These are phyloP conservation scores for Acanthamoeba royreba DNA, from an alignment of 208 protist species.

Conservation along the genomic window DNA sequence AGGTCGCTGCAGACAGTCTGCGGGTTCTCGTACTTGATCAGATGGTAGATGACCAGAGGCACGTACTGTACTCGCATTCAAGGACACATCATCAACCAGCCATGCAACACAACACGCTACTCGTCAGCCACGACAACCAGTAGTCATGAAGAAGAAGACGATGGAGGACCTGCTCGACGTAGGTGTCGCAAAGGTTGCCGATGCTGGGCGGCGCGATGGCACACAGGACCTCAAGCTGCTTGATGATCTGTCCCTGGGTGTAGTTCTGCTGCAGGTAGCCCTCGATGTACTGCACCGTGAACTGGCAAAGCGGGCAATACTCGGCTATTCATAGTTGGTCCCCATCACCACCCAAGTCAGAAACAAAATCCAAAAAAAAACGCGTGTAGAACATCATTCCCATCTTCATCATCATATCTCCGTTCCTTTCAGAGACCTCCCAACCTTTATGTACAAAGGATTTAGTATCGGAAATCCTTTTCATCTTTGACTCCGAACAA, in stretches of 20 bases:
- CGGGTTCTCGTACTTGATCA: neutral
- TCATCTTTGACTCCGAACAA: too few species aligned
- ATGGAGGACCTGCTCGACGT: too few species aligned
- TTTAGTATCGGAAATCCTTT: too few species aligned
- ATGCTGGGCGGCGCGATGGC: neutral
- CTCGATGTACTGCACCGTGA: neutral
- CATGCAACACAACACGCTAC: too few species aligned
- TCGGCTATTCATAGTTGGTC: neutral
- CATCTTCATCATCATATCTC: too few species aligned
- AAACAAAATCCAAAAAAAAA: neutral
- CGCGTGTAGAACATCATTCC: neutral
- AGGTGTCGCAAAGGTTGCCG: neutral
- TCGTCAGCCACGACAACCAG: too few species aligned
- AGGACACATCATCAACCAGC: too few species aligned
- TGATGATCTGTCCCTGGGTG: neutral
- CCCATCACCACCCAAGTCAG: too few species aligned
- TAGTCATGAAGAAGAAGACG: too few species aligned
- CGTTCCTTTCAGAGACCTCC: too few species aligned
- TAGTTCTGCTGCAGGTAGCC: constrained; percentile 22
- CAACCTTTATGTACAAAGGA: too few species aligned
- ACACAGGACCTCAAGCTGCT: neutral
- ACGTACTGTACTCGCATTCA: too few species aligned
- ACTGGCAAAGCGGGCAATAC: neutral
- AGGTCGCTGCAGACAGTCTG: neutral
- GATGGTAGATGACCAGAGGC: neutral